These are phyloP conservation scores for Trichoderma oligosporum DNA, from an alignment of 2,329 filamentous ascomycete species.

Conservation along the genomic window DNA sequence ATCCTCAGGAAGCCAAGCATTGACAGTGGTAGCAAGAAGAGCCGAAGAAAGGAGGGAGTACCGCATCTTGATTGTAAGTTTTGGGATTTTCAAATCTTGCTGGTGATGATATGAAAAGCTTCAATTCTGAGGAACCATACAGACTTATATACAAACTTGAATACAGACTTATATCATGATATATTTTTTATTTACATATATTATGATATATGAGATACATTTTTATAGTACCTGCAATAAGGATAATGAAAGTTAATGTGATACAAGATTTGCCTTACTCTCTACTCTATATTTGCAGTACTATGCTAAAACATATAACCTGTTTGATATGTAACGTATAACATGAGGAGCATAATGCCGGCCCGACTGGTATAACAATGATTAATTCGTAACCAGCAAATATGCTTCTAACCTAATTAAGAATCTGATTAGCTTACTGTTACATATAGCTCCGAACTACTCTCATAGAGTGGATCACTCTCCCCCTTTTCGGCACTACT, in stretches of 20 bases:
- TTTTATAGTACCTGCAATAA: background rate
- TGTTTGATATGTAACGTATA: background rate
- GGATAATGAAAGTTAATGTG: background rate
- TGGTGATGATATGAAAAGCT: background rate
- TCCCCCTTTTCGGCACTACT: background rate
- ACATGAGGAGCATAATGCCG: background rate
- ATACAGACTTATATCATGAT: background rate
- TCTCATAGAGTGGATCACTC: background rate
- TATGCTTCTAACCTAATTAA: background rate
- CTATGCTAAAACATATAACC: background rate
- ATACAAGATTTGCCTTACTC: background rate
- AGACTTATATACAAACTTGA: constrained; percentile 11
- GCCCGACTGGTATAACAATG: background rate
- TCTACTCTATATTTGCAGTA: background rate
- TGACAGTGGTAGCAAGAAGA: constrained; percentile 24
- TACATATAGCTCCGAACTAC: background rate
- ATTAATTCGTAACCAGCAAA: background rate
- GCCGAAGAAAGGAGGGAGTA: constrained; percentile 25
- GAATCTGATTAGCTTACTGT: constrained; percentile 14
- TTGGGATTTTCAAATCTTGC: background rate
- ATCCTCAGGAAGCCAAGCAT: constrained; percentile 32
- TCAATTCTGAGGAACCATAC: background rate
- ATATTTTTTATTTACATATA: background rate
- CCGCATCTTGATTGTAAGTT: constrained; percentile 23
- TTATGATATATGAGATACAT: background rate